These are phyloP conservation scores for Vigna mungo DNA, from an alignment of 306 rosid genomes.

Conservation along the genomic window DNA sequence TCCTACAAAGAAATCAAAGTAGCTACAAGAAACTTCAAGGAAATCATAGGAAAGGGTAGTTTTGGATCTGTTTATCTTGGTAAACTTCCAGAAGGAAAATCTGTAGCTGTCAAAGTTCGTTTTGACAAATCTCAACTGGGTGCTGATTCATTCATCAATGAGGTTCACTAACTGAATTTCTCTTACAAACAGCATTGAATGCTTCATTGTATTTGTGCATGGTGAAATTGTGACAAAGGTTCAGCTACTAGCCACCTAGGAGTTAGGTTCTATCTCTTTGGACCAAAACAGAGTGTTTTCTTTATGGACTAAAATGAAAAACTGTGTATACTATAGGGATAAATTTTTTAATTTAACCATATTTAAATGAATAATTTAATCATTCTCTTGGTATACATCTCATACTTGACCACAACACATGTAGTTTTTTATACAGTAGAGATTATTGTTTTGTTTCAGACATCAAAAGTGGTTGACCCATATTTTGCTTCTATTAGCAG, in stretches of 20 bases:
- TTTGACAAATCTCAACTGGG: constrained; percentile 87
- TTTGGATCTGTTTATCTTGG: constrained; percentile 94
- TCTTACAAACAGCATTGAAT: not conserved
- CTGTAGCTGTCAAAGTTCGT: constrained; percentile 92
- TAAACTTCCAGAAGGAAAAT: constrained; percentile 73
- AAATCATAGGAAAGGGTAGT: constrained; percentile 87
- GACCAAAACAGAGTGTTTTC: not conserved
- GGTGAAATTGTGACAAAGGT: constrained; percentile 5
- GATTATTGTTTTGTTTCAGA: not conserved
- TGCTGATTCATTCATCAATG: constrained; percentile 89
- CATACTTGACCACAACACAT: too few relatives aligned
- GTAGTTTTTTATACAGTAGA: not conserved
- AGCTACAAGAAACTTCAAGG: constrained; percentile 84
- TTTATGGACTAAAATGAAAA: not conserved
- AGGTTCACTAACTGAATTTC: constrained; percentile 58
- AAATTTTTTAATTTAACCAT: too few relatives aligned
- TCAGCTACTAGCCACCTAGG: not conserved
- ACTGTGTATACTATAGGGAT: too few relatives aligned
- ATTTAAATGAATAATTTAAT: too few relatives aligned
- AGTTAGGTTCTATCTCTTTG: not conserved
- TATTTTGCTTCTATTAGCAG: not conserved
- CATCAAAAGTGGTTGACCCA: not conserved
- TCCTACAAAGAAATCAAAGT: constrained; percentile 82
- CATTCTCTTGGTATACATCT: not conserved
- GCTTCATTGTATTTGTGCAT: constrained; percentile 15